Percentiles rank a stretch among this genome's conserved stretches.
Conservation (phyloP, 2,329 filamentous ascomycete species). For the Aspergillus chevalieri region DNA sequence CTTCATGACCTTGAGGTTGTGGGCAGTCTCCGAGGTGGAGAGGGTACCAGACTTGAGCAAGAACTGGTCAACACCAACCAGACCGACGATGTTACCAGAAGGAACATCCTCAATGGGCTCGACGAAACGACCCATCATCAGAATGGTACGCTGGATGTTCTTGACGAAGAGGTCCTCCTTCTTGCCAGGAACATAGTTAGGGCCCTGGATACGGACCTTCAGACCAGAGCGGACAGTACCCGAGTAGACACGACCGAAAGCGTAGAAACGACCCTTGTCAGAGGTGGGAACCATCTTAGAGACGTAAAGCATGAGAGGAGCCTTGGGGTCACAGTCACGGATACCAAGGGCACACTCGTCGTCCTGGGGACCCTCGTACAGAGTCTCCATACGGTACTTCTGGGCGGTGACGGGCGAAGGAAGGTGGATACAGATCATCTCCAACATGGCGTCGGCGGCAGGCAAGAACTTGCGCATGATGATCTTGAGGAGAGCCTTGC, state of each 20-base stretch:
- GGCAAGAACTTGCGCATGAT: conserved; percentile 99
- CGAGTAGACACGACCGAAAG: conserved; percentile 99
- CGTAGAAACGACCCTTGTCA: conserved; percentile 99
- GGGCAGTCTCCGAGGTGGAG: conserved; percentile 91
- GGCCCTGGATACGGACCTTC: conserved; percentile 99
- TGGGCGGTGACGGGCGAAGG: conserved; percentile 94
- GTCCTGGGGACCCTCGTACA: conserved; percentile 95
- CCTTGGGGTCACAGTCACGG: conserved; percentile 97
- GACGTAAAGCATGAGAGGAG: conserved; percentile 99
- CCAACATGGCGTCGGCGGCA: conserved; percentile 92
- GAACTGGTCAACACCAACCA: conserved; percentile 99
- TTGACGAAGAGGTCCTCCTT: conserved; percentile 99
- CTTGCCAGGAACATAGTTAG: conserved; percentile 96
- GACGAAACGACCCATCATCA: conserved; percentile 99
- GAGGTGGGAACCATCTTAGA: conserved; percentile 99
- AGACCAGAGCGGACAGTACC: conserved; percentile 96
- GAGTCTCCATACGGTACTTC: conserved; percentile 94
- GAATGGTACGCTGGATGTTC: conserved; percentile 98
- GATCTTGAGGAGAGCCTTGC: conserved; percentile 95
- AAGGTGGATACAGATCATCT: conserved; percentile 99
- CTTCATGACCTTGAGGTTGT: conserved; percentile 99
- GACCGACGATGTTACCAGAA: conserved; percentile 98
- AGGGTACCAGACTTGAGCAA: conserved; percentile 99
- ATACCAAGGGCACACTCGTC: conserved; percentile 93
- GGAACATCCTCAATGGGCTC: conserved; percentile 99